Evolutionary conservation across 148 eudicot species (phyloP).

Genomic region (Fagopyrum esculentum): DNA sequence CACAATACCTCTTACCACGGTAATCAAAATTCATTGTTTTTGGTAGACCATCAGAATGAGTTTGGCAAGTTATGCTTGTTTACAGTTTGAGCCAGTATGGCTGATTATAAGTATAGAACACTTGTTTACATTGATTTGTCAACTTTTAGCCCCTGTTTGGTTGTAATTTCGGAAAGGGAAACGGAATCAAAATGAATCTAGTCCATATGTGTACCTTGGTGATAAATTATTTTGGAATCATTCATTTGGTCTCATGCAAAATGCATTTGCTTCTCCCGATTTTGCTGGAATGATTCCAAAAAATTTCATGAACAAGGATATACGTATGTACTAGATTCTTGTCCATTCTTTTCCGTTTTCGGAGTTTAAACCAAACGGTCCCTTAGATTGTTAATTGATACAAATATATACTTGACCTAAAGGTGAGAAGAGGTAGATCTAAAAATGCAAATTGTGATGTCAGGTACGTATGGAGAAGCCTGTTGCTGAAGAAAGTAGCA

Average conservation of each 20-base stretch:
- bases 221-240: no score
- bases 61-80: not conserved
- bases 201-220: no score
- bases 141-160: not conserved
- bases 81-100: not conserved
- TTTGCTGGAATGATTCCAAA: no score
- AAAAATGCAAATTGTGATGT: not conserved
- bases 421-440: not conserved
- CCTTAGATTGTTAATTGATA: not conserved
- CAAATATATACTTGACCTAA: not conserved
- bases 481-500: not conserved
- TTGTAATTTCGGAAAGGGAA: no score
- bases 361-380: no score
- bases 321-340: no score
- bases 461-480: constrained; percentile 2
- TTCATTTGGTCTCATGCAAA: no score
- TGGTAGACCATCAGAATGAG: not conserved
- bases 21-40: not conserved
- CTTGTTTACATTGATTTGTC: not conserved
- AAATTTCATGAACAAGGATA: no score
- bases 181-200: no score
- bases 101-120: not conserved
- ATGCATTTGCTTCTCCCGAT: no score
- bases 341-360: no score
- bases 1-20: not conserved